Evolutionary conservation across 164 flowering plant genomes (phyloP), one percentile per base, ranked within the genome.

Genomic region (Magnolia sinica): DNA sequence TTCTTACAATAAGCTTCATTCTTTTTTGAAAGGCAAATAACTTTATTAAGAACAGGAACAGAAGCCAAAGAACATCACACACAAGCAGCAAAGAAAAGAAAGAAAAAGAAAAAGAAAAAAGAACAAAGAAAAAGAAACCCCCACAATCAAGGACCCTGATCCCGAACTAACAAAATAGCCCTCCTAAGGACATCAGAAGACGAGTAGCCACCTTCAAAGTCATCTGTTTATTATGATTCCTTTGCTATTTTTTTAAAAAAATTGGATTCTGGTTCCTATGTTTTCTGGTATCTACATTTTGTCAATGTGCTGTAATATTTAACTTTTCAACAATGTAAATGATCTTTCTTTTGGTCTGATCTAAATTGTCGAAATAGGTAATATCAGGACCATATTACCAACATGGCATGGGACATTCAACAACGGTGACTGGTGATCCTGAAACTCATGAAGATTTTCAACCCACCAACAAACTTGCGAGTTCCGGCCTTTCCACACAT

Each of bases 391-490:
- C 77, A 59, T 76, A 49, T 31, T 69, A 31, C 72, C 67, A 37
- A 31, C 78, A 76, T 19, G 50, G 29, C 67, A 11, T 59, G 78
- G 59, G 78, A 55, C 67, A 76, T 59, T 76, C 67, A 6, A 76
- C 95, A n/a, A 80, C 83, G 71, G 82, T 82, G 71, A 80, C 91
- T 29, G 79, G 76, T 84, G 97, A 95, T 77, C 85, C 96, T 51
- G 98, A 89, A 72, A 90, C 93, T 7, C 98, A 95, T 83, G 93
- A 93, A 1, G 98, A 95, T 86, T 95, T 93, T 79, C 88, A 74
- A 77, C 92, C 97, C n/a, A 82, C 86, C 18, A 89, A 78, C 81
- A 92, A 95, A 85, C 49, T 85, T 78, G 84, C 83, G 51, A 72
- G 71, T 76, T 85, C 97, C 11, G 84, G 69, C 68, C 50, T 81